Base-by-base conservation (phyloP, 179 eudicot species). In the Drosera spatulata region DNA sequence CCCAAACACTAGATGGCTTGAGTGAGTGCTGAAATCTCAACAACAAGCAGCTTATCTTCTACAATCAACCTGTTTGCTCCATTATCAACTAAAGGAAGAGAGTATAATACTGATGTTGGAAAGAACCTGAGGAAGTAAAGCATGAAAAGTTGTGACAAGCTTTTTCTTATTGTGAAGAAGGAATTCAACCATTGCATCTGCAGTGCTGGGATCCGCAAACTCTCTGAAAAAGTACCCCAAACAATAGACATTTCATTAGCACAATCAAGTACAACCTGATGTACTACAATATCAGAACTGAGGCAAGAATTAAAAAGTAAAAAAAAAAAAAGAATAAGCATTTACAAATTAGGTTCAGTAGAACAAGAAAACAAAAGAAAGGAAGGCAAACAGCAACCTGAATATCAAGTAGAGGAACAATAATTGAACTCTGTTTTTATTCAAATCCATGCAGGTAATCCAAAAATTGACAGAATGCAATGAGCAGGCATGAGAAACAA, bases 161-260 rank as follows among this genome's bases (percentile, higher is more conserved):
- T 90, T 93, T 65, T 55, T 81, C 79, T 68, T 81, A 69, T 90
- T 93, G 52, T 61, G 58, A 63, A 73, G 63, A 52, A 93, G 83
- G 75, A 89, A 93, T 48, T 80, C 79, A 10, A 90, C 67, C 15
- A 95, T 83, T 48, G 90, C 94, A 66, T 89, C 94, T 56, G 97
- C 91, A 81, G 85, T 80, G 75, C 71, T 79, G 75, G 96, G 85
- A 69, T 93, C 99, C 47, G 99, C 86, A 71, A 93, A 93, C 74
- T 93, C 99, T 69, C 99, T 93, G 93, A 80, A 79, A 75, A 39
- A 50, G 41, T 39, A 7, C 22, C 10, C 48, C 22, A 40, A 58
- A 41, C 33, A 41, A 13, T 10, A 9, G 22, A n/a, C 47, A 13
- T 38, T 41, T 12, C 15, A 41, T 58, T 56, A 4, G 60, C 43